Evolutionary conservation across 2,329 filamentous ascomycete genomes (phyloP).

Genomic region (Colletotrichum agaves): DNA sequence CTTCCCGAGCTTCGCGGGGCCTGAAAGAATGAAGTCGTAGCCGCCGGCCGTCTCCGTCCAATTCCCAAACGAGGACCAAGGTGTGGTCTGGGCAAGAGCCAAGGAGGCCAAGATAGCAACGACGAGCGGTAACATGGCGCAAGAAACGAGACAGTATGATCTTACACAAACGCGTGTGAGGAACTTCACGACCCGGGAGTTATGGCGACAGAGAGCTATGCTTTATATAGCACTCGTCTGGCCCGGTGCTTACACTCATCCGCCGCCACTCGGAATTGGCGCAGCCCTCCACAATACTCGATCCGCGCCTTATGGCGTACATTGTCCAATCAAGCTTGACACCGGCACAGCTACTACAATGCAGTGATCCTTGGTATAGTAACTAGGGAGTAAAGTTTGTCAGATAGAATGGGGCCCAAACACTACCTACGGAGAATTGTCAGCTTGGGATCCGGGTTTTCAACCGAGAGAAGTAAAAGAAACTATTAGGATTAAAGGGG

Average conservation of each 20-base stretch:
- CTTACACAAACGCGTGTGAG: background rate
- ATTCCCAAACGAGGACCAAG: conserved; percentile 28
- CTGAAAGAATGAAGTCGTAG: conserved; percentile 29
- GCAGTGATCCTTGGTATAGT: background rate
- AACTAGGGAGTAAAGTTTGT: background rate
- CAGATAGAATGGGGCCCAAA: background rate
- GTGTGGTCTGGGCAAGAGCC: conserved; percentile 4
- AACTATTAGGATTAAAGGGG: background rate
- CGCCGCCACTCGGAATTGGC: background rate
- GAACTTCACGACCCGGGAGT: too few relatives aligned
- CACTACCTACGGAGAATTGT: background rate
- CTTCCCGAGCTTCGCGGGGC: conserved; percentile 24
- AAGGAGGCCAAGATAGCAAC: background rate
- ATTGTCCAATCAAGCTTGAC: background rate
- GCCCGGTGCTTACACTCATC: background rate
- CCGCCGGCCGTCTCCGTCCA: conserved; percentile 22
- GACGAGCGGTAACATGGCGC: background rate
- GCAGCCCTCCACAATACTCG: background rate
- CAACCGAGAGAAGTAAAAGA: background rate
- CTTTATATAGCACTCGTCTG: background rate
- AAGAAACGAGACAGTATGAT: rapidly evolving
- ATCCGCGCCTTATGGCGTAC: background rate
- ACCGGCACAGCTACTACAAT: background rate
- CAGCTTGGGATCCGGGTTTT: background rate
- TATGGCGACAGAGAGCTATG: background rate